A percentile compares a stretch with the other conserved stretches of the same genome.
Evolutionary conservation across 2,329 filamentous ascomycete genomes (phyloP).

Genomic region (Nigrograna mackinnonii): DNA sequence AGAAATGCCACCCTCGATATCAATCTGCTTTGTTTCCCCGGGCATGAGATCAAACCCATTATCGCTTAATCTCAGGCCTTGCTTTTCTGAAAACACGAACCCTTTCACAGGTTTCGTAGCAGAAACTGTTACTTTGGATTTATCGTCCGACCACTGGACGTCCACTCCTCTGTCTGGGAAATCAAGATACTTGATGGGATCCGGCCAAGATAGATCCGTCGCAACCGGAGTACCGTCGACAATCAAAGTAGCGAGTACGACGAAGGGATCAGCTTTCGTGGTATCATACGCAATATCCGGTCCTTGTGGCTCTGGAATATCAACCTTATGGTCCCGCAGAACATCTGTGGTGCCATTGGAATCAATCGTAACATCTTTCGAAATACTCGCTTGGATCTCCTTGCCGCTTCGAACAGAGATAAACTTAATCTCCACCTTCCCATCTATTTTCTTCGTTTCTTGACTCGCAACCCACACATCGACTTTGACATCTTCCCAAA

Average conservation of each 20-base stretch:
- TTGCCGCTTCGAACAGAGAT: conserved; percentile 17
- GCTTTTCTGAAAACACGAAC: conserved; percentile 21
- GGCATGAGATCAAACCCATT: conserved; percentile 33
- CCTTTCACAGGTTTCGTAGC: conserved; percentile 20
- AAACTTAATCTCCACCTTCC: conserved; percentile 12
- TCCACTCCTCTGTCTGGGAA: conserved; percentile 15
- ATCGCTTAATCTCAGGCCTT: conserved; percentile 21
- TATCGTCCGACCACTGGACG: conserved; percentile 10
- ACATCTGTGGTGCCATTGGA: conserved; percentile 23
- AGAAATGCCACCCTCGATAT: conserved; percentile 10
- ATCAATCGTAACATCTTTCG: conserved; percentile 9
- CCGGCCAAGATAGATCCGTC: conserved; percentile 21
- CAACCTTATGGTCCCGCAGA: conserved; percentile 6
- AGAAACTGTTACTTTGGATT: conserved; percentile 8
- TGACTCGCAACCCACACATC: conserved; percentile 21
- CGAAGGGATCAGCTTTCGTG: conserved; percentile 16
- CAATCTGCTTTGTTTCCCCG: conserved; percentile 17
- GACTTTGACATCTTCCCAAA: conserved; percentile 21
- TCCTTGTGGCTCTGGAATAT: conserved; percentile 7
- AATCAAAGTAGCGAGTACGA: conserved; percentile 14
- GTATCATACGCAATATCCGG: conserved; percentile 11
- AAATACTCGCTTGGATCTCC: conserved; percentile 6
- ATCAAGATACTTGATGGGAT: conserved; percentile 24
- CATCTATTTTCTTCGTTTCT: conserved; percentile 6
- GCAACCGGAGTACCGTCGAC: conserved; percentile 12